These are phyloP conservation scores for Asterochloris sp. DNA, from an alignment of 139 green algal genomes.

Conservation along the genomic window DNA sequence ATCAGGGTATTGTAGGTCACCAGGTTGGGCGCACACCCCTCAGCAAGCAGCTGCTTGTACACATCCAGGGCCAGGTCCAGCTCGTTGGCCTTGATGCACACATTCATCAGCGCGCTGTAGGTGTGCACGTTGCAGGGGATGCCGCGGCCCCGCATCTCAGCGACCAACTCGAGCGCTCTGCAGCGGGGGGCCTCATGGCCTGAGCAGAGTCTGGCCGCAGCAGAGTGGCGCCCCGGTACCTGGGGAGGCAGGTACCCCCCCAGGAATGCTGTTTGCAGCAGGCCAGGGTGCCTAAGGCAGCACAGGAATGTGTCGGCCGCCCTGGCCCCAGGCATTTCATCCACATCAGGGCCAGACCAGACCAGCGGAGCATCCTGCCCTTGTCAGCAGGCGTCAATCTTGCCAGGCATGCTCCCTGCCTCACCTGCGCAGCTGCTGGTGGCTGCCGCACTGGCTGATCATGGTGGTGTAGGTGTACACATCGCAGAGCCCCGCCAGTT, in stretches of 20 bases:
- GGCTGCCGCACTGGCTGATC: constrained; percentile 55
- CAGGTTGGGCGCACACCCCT: constrained; percentile 52
- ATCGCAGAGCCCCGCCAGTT: constrained; percentile 69
- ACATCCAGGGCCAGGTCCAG: constrained; percentile 63
- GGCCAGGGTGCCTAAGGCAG: too few relatives aligned
- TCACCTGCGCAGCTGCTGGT: constrained; percentile 43
- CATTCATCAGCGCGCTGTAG: constrained; percentile 68
- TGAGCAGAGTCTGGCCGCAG: too few relatives aligned
- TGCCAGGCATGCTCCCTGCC: neutral
- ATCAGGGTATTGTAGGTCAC: constrained; percentile 82
- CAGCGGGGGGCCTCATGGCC: neutral
- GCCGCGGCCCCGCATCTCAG: constrained; percentile 54
- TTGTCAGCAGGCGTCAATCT: too few relatives aligned
- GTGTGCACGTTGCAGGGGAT: constrained; percentile 71
- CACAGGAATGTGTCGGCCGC: too few relatives aligned
- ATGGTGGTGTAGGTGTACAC: constrained; percentile 90
- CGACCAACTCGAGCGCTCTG: constrained; percentile 52
- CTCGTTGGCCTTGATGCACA: constrained; percentile 61
- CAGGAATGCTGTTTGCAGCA: too few relatives aligned
- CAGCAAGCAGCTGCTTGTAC: constrained; percentile 40
- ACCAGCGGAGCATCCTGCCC: too few relatives aligned
- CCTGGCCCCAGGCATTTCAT: too few relatives aligned
- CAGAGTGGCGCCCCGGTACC: too few relatives aligned
- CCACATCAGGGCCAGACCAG: too few relatives aligned
- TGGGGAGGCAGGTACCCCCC: too few relatives aligned